Conservation (phyloP, 257 asterid species). For the Eucommia ulmoides region DNA sequence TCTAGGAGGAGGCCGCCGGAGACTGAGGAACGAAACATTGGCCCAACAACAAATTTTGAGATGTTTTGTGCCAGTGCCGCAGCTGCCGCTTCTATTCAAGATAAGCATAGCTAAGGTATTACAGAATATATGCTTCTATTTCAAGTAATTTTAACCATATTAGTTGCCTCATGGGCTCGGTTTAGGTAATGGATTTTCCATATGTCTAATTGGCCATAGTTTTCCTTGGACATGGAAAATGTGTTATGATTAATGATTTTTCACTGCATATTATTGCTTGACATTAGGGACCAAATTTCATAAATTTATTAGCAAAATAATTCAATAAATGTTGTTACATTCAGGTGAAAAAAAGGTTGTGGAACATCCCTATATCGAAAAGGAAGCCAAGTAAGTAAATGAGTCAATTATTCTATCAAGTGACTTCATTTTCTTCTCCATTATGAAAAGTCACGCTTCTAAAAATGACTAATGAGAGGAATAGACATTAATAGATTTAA, state of each 20-base stretch:
- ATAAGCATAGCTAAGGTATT: constrained; percentile 38
- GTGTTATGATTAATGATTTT: no score
- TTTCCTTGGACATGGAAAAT: no score
- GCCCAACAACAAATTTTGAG: constrained; percentile 12
- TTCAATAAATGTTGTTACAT: no score
- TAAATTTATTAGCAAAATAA: no score
- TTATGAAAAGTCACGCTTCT: no score
- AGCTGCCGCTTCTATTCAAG: constrained; percentile 14
- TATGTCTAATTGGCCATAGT: no score
- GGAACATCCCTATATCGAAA: constrained; percentile 43
- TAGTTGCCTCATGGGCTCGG: constrained; percentile 1
- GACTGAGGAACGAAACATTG: constrained; percentile 13
- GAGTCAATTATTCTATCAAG: neutral
- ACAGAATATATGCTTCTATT: neutral
- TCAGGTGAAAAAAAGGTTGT: constrained; percentile 40
- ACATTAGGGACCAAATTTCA: no score
- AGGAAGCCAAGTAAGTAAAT: constrained; percentile 84
- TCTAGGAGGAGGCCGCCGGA: constrained; percentile 20
- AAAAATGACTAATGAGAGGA: no score
- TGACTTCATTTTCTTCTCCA: no score
- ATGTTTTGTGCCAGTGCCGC: constrained; percentile 20
- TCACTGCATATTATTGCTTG: no score
- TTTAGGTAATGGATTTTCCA: no score
- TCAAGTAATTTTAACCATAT: constrained; percentile 7
- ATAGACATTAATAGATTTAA: no score